These are phyloP conservation scores for Bromus sterilis DNA, from an alignment of 176 grass and related monocot genomes.

Conservation along the genomic window DNA sequence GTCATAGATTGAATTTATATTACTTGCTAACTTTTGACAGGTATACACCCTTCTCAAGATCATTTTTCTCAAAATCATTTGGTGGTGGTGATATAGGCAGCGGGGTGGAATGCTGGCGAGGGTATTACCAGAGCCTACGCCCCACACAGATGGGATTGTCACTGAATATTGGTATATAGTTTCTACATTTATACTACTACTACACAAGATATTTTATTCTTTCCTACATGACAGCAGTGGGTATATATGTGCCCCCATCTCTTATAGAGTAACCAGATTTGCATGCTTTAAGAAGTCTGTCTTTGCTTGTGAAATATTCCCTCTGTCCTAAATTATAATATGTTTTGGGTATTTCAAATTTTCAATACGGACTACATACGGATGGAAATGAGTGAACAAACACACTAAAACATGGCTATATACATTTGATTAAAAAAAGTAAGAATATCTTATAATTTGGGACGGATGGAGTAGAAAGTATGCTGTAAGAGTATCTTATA, in stretches of 20 bases:
- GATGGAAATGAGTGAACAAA: no score
- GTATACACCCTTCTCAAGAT: slow-evolving; percentile 50
- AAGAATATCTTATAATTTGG: no score
- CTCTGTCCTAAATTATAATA: no score
- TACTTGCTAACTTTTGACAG: slow-evolving; percentile 19
- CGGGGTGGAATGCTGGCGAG: slow-evolving; percentile 70
- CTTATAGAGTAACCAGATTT: background rate
- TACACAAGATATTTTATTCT: background rate
- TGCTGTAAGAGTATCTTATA: no score
- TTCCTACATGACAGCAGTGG: background rate
- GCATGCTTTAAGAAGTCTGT: background rate
- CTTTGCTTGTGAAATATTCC: background rate
- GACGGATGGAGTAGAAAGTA: no score
- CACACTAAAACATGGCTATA: no score
- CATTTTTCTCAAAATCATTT: slow-evolving; percentile 69
- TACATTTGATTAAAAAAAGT: no score
- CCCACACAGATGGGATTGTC: slow-evolving; percentile 80
- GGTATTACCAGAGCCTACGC: slow-evolving; percentile 75
- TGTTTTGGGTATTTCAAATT: no score
- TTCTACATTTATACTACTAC: background rate
- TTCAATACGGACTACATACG: no score
- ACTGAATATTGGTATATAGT: slow-evolving; percentile 58
- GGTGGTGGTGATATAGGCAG: slow-evolving; percentile 23
- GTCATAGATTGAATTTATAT: background rate
- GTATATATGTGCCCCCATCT: background rate